Evolutionary conservation across 768 basidiomycete species (phyloP).

Genomic region (Cytidiella melzeri): DNA sequence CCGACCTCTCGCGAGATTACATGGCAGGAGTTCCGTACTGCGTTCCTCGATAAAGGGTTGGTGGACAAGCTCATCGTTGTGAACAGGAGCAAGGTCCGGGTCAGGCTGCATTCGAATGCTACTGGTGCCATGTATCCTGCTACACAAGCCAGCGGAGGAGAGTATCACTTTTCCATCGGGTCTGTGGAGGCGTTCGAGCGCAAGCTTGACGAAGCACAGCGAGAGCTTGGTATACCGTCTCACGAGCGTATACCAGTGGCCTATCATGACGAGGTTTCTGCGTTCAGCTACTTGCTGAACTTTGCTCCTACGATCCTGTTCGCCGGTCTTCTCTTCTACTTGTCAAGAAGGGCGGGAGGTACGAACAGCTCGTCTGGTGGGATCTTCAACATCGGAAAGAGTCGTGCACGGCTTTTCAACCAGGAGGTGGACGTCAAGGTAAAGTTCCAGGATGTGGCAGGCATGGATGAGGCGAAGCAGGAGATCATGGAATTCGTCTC

Average conservation of each 20-base stretch:
- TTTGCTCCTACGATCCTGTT: slow-evolving; percentile 95
- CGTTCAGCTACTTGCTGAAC: slow-evolving; percentile 73
- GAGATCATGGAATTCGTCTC: slow-evolving; percentile 99
- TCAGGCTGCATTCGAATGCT: slow-evolving; percentile 90
- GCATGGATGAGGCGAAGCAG: slow-evolving; percentile 99
- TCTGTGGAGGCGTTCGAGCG: slow-evolving; percentile 96
- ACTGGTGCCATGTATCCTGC: slow-evolving; percentile 71
- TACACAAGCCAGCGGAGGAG: slow-evolving; percentile 43
- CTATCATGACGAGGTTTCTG: slow-evolving; percentile 92
- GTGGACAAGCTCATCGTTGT: slow-evolving; percentile 92
- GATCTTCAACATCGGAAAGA: slow-evolving; percentile 97
- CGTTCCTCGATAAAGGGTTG: slow-evolving; percentile 93
- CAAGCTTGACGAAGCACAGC: slow-evolving; percentile 90
- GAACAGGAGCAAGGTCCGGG: slow-evolving; percentile 85
- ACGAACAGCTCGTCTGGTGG: slow-evolving; percentile 69
- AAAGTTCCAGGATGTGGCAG: slow-evolving; percentile 95
- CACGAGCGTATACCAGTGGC: slow-evolving; percentile 94
- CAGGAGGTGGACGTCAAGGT: slow-evolving; percentile 92
- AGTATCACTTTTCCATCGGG: slow-evolving; percentile 95
- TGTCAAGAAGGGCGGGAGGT: slow-evolving; percentile 65
- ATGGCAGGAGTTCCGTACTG: slow-evolving; percentile 98
- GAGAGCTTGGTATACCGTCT: slow-evolving; percentile 85
- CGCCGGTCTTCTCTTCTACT: slow-evolving; percentile 84
- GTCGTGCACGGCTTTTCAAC: slow-evolving; percentile 91
- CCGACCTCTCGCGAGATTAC: slow-evolving; percentile 82